Conservation (phyloP, 176 grass and related monocot species). For the Leersia perrieri region DNA sequence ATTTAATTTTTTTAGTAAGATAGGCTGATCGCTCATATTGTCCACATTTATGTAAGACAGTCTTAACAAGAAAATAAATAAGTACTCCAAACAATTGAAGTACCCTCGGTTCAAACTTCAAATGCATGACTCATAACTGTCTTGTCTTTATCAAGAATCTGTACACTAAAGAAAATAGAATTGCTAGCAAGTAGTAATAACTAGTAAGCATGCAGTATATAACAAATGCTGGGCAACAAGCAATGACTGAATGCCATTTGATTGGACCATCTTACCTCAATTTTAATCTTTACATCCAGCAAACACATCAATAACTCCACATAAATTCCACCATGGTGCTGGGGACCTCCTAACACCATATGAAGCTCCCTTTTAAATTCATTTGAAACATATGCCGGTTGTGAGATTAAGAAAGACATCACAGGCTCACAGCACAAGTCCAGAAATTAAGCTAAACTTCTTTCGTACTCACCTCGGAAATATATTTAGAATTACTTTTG, state of each 20-base stretch:
- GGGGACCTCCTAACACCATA: slow-evolving; percentile 16
- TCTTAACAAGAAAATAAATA: not conserved
- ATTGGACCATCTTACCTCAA: slow-evolving; percentile 11
- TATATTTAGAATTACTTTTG: not conserved
- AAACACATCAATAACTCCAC: slow-evolving; percentile 46
- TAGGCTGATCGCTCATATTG: not conserved
- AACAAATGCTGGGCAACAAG: not conserved
- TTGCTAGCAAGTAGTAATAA: not conserved
- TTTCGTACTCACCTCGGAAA: slow-evolving; percentile 7
- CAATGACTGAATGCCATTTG: not conserved
- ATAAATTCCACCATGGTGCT: slow-evolving; percentile 49
- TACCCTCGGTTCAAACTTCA: not conserved
- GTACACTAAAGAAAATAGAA: not conserved
- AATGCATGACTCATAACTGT: not conserved
- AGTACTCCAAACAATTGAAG: not conserved
- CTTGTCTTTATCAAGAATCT: not conserved
- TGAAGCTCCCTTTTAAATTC: slow-evolving; percentile 21
- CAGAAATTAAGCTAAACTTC: not conserved
- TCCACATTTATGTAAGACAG: not conserved
- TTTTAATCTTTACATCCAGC: slow-evolving; percentile 33
- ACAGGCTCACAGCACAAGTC: not conserved
- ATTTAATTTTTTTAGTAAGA: not conserved
- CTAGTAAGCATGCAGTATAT: too few species aligned
- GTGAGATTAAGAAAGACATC: not conserved
- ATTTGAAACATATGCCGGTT: not conserved